These are phyloP conservation scores for Eugenia klotzschiana DNA, from an alignment of 441 rosid genomes.

Conservation along the genomic window DNA sequence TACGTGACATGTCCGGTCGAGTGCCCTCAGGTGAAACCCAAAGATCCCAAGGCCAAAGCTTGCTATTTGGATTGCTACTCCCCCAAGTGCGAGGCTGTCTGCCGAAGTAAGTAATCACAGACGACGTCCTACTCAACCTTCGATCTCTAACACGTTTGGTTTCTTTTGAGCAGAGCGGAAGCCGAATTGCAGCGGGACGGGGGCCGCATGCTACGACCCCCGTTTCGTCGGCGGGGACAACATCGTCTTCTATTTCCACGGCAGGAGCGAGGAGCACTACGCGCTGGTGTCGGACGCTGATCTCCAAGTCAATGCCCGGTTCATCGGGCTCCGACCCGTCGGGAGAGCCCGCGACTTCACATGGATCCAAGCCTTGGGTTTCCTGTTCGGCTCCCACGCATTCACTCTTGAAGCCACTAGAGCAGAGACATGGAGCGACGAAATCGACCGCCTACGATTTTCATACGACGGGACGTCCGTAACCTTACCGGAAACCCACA, in stretches of 20 bases:
- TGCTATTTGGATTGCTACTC: slow-evolving; percentile 45
- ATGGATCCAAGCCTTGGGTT: slow-evolving; percentile 1
- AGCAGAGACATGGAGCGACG: background rate
- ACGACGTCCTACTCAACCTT: background rate
- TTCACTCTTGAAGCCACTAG: background rate
- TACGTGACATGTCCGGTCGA: slow-evolving; percentile 28
- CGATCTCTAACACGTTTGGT: background rate
- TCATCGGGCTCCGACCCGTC: background rate
- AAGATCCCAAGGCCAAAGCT: slow-evolving; percentile 31
- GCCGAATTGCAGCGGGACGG: background rate
- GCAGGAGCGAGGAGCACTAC: background rate
- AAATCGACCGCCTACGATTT: background rate
- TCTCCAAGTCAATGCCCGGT: slow-evolving; percentile 1
- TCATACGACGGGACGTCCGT: background rate
- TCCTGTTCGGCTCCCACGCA: background rate
- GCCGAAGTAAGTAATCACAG: slow-evolving; percentile 25
- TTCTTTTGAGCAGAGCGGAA: background rate
- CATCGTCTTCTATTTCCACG: background rate
- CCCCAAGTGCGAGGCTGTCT: slow-evolving; percentile 42
- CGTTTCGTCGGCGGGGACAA: background rate
- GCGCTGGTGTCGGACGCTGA: background rate
- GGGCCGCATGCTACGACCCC: background rate
- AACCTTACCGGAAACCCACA: background rate
- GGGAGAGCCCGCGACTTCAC: background rate
- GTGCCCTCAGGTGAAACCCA: slow-evolving; percentile 27